phyloP scores from a whole-genome alignment of 768 basidiomycete species.

The Clavulina sp. region DNA sequence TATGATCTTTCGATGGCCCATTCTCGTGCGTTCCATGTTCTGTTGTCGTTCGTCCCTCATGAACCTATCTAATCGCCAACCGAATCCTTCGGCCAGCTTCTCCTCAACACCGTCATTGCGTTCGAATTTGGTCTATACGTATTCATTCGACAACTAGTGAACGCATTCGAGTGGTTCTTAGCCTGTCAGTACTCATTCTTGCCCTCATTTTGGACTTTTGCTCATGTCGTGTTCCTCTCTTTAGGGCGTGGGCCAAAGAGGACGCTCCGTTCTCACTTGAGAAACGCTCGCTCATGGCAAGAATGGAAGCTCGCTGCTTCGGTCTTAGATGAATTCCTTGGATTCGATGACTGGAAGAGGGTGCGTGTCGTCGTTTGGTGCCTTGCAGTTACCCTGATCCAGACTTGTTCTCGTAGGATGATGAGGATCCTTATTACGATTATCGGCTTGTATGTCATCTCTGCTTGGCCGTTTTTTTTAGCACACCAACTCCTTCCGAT shows the following conservation, averaged over 20 bases:
- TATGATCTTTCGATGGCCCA: constrained; percentile 69
- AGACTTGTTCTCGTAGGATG: constrained; percentile 18
- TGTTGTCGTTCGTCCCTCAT: not conserved
- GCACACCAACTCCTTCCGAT: not conserved
- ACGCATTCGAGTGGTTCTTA: constrained; percentile 73
- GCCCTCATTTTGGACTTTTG: not conserved
- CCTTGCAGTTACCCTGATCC: too few species aligned
- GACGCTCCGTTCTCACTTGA: constrained; percentile 50
- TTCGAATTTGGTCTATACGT: constrained; percentile 78
- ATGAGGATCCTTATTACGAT: constrained; percentile 85
- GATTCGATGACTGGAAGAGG: constrained; percentile 82
- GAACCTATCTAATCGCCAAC: not conserved
- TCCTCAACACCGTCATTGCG: constrained; percentile 72
- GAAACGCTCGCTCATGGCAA: constrained; percentile 59
- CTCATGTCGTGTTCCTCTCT: not conserved
- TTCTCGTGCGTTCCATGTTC: constrained; percentile 33
- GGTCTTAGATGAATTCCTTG: constrained; percentile 61
- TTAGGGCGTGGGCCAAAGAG: constrained; percentile 79
- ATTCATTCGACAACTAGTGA: constrained; percentile 77
- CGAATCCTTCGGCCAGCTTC: constrained; percentile 30
- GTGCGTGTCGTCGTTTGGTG: constrained; percentile 6
- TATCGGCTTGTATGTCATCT: constrained; percentile 60
- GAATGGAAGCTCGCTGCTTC: constrained; percentile 81
- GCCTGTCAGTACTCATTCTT: constrained; percentile 38
- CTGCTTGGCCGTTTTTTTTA: not conserved